Evolutionary conservation across 2,329 filamentous ascomycete genomes (phyloP), one percentile per base, ranked within the genome.

Genomic region (Zopfia rhizophila): DNA sequence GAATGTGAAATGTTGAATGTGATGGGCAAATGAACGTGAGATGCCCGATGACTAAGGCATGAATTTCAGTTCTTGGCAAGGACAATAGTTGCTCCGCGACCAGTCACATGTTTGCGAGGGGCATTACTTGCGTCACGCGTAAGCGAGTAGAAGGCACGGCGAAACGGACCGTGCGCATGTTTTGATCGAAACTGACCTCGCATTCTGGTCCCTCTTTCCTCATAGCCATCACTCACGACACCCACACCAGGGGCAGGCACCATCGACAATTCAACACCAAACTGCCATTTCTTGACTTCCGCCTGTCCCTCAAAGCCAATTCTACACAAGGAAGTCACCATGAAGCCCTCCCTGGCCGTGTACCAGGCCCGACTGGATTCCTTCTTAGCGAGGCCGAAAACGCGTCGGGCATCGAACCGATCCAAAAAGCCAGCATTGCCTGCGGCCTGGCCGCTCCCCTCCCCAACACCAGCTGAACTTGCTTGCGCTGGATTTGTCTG

Each of bases 401-500:
- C 90, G 70, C 85, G 90, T 62, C 82, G 89, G 66, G 80, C 82
- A 21, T 94, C 90, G 10, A 83, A 80, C 47, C 78, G 78, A 36
- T 82, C 81, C 59, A 81, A 81, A 50, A 87, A 87, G 53, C 60
- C 31, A 16, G 57, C 58, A 66, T 68, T 78, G 40, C 73, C 82
- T 65, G 60, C 69, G 6, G 65, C 69, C 69, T 99, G 94, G 94
- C 91, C 93, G 16, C 90, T 96, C 70, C 79, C 82, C 53, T 80
- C 75, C 19, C 84, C 90, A 1, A 78, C 83, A 1, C 80, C 87
- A 10, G 80, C 83, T 56, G 82, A 87, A 89, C 86, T 99, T 61
- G 93, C 94, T 4, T 85, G 84, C 65, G 93, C 94, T 45, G 94
- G 94, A 25, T 96, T 99, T 75, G 94, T 88, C 75, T 97, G 90